phyloP scores from a whole-genome alignment of 176 grass and related monocot species.

The Coix lacrymajobi region DNA sequence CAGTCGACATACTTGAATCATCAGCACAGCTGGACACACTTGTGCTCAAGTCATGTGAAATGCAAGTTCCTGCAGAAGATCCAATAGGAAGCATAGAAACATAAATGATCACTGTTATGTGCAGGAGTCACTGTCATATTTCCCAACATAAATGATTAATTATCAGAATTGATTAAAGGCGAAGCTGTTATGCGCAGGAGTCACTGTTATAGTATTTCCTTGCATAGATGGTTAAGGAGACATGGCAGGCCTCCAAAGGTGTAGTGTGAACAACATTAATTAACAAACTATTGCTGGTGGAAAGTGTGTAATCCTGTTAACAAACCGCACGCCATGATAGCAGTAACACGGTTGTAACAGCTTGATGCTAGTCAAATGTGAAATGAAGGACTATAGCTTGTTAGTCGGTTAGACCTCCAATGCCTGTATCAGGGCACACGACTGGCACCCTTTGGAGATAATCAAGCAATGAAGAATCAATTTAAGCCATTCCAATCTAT shows the following conservation, averaged over 20 bases:
- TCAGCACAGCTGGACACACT: not conserved
- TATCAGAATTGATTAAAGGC: not conserved
- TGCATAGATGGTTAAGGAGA: not conserved
- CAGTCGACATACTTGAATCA: not conserved
- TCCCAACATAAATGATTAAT: not conserved
- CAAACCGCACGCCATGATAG: not conserved
- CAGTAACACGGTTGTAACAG: not conserved
- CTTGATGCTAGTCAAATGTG: no score
- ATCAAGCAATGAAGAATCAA: not conserved
- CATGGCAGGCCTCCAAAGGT: not conserved
- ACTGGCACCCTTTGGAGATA: not conserved
- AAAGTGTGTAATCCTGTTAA: not conserved
- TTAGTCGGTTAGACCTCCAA: not conserved
- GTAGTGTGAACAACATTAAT: not conserved
- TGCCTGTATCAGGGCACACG: not conserved
- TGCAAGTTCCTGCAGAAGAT: constrained; percentile 6
- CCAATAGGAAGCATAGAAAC: not conserved
- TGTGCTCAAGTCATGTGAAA: not conserved
- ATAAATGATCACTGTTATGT: not conserved
- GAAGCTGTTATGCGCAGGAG: not conserved
- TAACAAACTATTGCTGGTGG: not conserved
- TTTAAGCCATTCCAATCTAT: not conserved
- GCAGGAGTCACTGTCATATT: not conserved
- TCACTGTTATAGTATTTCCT: not conserved
- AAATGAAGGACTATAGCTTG: not conserved